phyloP scores from a whole-genome alignment of 306 rosid genomes.

The Vigna trinervia region DNA sequence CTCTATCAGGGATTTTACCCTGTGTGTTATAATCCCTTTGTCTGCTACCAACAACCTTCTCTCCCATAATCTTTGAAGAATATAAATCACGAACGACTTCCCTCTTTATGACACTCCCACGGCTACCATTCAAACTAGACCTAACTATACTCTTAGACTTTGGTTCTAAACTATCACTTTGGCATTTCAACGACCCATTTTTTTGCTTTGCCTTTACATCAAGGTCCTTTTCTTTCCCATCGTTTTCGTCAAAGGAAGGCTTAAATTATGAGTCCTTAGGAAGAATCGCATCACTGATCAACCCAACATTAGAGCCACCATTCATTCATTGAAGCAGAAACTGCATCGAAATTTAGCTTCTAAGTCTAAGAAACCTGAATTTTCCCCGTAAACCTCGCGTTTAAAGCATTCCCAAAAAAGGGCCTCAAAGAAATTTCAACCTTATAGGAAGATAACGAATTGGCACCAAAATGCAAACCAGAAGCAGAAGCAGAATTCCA shows the following conservation, averaged over 20 bases:
- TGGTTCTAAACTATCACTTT: conserved; percentile 38
- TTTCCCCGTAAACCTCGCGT: conserved; percentile 36
- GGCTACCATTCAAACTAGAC: conserved; percentile 19
- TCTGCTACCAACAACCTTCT: conserved; percentile 39
- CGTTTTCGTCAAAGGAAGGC: conserved; percentile 66
- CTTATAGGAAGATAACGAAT: conserved; percentile 43
- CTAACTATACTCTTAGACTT: conserved; percentile 31
- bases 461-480: conserved; percentile 38
- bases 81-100: conserved; percentile 18
- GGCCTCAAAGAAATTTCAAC: conserved; percentile 52
- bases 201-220: conserved; percentile 45
- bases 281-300: conserved; percentile 47
- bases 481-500: conserved; percentile 43
- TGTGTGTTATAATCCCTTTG: conserved; percentile 43
- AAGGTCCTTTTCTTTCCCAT: conserved; percentile 36
- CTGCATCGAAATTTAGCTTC: conserved; percentile 37
- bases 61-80: conserved; percentile 37
- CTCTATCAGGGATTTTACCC: conserved; percentile 38
- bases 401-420: conserved; percentile 45
- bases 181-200: conserved; percentile 40
- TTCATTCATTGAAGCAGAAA: conserved; percentile 53
- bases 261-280: conserved; percentile 65
- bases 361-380: conserved; percentile 24
- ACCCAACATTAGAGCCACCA: conserved; percentile 46
- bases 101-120: conserved; percentile 20